phyloP scores from a whole-genome alignment of 2,329 filamentous ascomycete genomes.

The Herpotrichia juniperi region DNA sequence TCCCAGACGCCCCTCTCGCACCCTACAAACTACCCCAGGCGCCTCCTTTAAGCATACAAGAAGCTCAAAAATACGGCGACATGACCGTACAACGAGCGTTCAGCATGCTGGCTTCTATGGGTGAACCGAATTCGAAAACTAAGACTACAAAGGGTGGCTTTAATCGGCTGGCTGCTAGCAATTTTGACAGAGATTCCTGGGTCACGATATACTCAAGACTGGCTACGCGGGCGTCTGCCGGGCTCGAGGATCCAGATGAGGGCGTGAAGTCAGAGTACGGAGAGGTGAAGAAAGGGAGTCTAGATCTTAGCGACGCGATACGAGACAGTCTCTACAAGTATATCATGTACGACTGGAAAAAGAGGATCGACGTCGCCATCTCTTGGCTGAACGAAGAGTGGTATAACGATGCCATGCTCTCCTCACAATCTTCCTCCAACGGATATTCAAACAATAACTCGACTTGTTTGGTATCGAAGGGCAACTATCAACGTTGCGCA shows the following conservation, averaged over 20 bases:
- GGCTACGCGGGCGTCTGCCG: slow-evolving; percentile 77
- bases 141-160: slow-evolving; percentile 67
- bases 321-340: slow-evolving; percentile 83
- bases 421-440: slow-evolving; percentile 26
- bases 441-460: slow-evolving; percentile 53
- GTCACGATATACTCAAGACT: slow-evolving; percentile 84
- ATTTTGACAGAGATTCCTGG: slow-evolving; percentile 88
- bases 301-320: slow-evolving; percentile 70
- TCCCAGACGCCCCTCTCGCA: slow-evolving; percentile 56
- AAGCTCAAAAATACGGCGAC: slow-evolving; percentile 75
- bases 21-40: slow-evolving; percentile 82
- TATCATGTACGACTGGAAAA: slow-evolving; percentile 89
- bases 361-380: slow-evolving; percentile 86
- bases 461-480: slow-evolving; percentile 26
- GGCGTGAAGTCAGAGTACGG: slow-evolving; percentile 64
- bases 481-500: slow-evolving; percentile 79
- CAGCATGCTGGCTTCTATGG: slow-evolving; percentile 74
- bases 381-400: slow-evolving; percentile 97
- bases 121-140: slow-evolving; percentile 61
- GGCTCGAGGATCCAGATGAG: slow-evolving; percentile 73
- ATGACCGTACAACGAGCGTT: slow-evolving; percentile 79
- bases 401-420: slow-evolving; percentile 81
- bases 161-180: slow-evolving; percentile 81
- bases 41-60: slow-evolving; percentile 71
- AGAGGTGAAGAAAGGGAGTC: slow-evolving; percentile 35